Evolutionary conservation across 306 rosid species (phyloP), one percentile per base, ranked within the genome.

Genomic region (Alnus rubra): DNA sequence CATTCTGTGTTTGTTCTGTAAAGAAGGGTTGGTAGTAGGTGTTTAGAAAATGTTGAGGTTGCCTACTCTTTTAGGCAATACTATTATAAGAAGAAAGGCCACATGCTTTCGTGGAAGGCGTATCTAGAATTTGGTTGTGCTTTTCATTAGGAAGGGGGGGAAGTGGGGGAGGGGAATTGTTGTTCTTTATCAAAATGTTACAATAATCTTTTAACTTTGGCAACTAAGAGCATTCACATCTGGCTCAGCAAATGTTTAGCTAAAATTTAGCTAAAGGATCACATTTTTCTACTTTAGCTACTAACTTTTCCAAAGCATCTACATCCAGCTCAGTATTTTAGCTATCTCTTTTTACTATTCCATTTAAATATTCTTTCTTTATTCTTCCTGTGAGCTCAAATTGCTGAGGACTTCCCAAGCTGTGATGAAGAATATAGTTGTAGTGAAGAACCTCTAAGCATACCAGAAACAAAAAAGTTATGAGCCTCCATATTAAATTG

Each of bases 351-450:
- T 42, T 42, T 5, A 42, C 45, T 42, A 42, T 42, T 42, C 8
- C 45, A 42, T 42, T 42, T 42, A 4, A 42, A 42, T 42, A 42
- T 42, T 42, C 6, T 5, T 42, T 42, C 45, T 42, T 42, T 42
- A 42, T 42, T 42, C 45, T 42, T 42, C 45, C 7, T 0, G 45
- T 42, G 45, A 42, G 45, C 45, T 42, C 45, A 42, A 42, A 42
- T 42, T 0, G 7, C 7, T 42, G 45, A 42, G 45, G 6, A 42
- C 45, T 42, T 42, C 45, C 45, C 8, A 42, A 42, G 45, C 99
- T 95, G 91, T 42, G 52, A 82, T 11, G 53, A 62, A 69, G 39
- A 71, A 49, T 64, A 71, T 23, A 49, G 67, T 76, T 68, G 47
- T 76, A 77, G 35, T 30, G 55, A 69, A 67, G 45, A 42, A 42